Evolutionary conservation across 83 land plant species (phyloP).

Genomic region (Isoetes engelmannii): DNA sequence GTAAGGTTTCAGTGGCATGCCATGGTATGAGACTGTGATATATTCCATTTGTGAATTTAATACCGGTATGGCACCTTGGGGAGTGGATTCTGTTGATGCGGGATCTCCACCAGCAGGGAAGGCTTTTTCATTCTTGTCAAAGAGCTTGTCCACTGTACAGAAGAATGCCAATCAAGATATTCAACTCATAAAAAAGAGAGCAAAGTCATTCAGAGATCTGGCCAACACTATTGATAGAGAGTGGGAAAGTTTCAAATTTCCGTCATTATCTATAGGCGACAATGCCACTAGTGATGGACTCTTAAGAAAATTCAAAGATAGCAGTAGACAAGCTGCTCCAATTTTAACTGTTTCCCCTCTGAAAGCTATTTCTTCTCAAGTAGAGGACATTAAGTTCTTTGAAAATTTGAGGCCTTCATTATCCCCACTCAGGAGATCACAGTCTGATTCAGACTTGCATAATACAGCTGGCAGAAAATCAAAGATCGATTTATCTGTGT

Average conservation of each 20-base stretch:
- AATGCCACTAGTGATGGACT: conserved; percentile 13
- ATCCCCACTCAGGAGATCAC: conserved; percentile 51
- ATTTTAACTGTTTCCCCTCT: background rate
- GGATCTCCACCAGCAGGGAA: conserved; percentile 31
- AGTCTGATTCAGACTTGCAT: conserved; percentile 53
- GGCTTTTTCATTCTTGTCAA: conserved; percentile 64
- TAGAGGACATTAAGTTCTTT: conserved; percentile 52
- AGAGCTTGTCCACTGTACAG: conserved; percentile 62
- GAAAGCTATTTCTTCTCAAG: conserved; percentile 16
- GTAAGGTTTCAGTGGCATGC: too few relatives aligned
- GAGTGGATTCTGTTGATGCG: conserved; percentile 8
- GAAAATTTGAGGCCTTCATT: conserved; percentile 59
- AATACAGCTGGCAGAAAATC: conserved; percentile 13
- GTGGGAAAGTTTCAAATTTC: conserved; percentile 54
- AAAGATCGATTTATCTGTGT: conserved; percentile 32
- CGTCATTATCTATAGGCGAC: conserved; percentile 19
- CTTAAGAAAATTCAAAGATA: conserved; percentile 12
- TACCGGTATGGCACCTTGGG: conserved; percentile 13
- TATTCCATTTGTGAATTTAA: too few relatives aligned
- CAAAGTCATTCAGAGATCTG: conserved; percentile 50
- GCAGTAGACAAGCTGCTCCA: conserved; percentile 11
- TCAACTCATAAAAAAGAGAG: conserved; percentile 55
- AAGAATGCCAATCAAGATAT: conserved; percentile 72
- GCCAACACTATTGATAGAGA: conserved; percentile 62
- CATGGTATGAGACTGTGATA: too few relatives aligned